Conservation (phyloP, 306 rosid genomes). For the Aeschynomene evenia region DNA sequence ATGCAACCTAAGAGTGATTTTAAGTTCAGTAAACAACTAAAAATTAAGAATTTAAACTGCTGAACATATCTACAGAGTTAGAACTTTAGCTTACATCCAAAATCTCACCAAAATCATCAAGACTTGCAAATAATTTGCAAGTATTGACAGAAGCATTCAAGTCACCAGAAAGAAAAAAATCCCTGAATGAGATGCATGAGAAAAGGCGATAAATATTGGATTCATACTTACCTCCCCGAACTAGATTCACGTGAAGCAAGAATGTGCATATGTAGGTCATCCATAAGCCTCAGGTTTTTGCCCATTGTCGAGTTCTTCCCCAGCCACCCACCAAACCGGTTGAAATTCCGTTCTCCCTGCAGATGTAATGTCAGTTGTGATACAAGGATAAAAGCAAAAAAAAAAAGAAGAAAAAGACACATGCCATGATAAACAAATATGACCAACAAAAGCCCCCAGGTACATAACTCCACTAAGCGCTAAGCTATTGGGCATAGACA, state of each 20-base stretch:
- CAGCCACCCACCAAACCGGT: conserved; percentile 94
- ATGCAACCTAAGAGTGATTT: conserved; percentile 19
- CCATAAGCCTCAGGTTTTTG: conserved; percentile 82
- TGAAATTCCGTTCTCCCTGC: conserved; percentile 87
- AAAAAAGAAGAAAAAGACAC: not conserved
- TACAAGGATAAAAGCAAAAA: conserved; percentile 10
- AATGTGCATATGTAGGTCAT: conserved; percentile 83
- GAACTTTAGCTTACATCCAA: conserved; percentile 20
- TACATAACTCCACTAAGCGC: not conserved
- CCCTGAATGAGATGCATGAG: conserved; percentile 8
- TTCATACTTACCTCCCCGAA: conserved; percentile 63
- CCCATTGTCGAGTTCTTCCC: conserved; percentile 90
- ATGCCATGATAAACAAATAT: conserved; percentile 18
- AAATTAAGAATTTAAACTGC: not conserved
- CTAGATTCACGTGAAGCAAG: conserved; percentile 89
- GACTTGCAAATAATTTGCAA: conserved; percentile 5
- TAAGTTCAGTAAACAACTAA: conserved; percentile 8
- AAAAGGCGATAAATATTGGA: conserved; percentile 19
- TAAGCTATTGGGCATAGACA: not conserved
- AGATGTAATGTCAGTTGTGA: conserved; percentile 24
- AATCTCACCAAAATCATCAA: not conserved
- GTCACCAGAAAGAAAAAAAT: conserved; percentile 6
- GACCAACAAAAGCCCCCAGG: not conserved
- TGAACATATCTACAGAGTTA: conserved; percentile 15
- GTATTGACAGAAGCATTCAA: conserved; percentile 21